Conservation (phyloP, 345 rosid species). For the Pistacia atlantica region DNA sequence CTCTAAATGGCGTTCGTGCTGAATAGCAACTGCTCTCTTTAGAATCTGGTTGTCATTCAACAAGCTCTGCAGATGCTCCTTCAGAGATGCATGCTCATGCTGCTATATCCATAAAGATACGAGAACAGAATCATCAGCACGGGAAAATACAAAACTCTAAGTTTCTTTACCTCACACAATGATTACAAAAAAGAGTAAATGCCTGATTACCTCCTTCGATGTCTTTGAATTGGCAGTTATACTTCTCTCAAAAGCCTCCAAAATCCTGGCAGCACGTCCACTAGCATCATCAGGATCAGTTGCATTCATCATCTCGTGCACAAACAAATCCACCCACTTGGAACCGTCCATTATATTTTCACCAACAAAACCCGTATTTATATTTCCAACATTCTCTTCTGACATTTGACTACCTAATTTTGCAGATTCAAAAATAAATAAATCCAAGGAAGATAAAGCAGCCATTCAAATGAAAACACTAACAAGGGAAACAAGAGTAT, state of each 20-base stretch:
- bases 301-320: constrained; percentile 46
- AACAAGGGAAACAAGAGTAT: not conserved
- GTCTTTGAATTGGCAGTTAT: constrained; percentile 30
- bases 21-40: constrained; percentile 49
- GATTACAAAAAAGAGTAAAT: not conserved
- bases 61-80: constrained; percentile 42
- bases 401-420: constrained; percentile 27
- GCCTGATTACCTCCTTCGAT: constrained; percentile 39
- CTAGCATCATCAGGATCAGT: constrained; percentile 44
- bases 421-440: not conserved
- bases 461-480: not conserved
- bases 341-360: constrained; percentile 32
- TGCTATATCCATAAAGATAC: constrained; percentile 18
- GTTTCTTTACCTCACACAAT: not conserved
- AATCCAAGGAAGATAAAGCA: not conserved
- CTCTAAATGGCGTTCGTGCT: constrained; percentile 46
- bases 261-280: constrained; percentile 36
- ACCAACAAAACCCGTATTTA: constrained; percentile 1
- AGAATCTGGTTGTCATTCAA: constrained; percentile 51
- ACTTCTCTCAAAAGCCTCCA: constrained; percentile 46
- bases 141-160: not conserved
- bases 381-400: constrained; percentile 16
- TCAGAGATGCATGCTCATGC: constrained; percentile 45
- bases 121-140: not conserved
- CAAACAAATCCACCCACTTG: constrained; percentile 55